phyloP scores from a whole-genome alignment of 306 rosid species.

The Ammopiptanthus mongolicus region DNA sequence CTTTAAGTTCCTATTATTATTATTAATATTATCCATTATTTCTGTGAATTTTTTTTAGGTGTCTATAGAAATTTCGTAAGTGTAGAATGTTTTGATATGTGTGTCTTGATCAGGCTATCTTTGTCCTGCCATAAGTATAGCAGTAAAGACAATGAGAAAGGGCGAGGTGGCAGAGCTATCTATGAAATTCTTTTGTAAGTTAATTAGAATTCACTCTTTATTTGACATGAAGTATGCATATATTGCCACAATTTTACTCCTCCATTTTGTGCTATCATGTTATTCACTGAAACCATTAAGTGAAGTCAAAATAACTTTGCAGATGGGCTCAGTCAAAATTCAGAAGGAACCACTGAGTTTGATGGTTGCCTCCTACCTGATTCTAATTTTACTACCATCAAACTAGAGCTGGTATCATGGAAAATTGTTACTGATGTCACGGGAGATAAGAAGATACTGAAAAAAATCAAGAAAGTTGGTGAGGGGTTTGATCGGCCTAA shows the following conservation, averaged over 20 bases:
- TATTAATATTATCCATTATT: background rate
- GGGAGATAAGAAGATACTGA: constrained; percentile 49
- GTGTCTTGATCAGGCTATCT: constrained; percentile 37
- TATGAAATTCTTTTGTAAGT: constrained; percentile 47
- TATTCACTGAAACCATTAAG: background rate
- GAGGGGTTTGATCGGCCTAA: constrained; percentile 58
- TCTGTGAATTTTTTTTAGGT: background rate
- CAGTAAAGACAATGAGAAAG: constrained; percentile 67
- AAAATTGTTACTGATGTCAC: constrained; percentile 45
- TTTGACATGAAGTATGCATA: background rate
- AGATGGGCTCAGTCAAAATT: constrained; percentile 38
- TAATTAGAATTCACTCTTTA: background rate
- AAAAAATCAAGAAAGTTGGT: constrained; percentile 42
- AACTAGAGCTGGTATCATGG: constrained; percentile 60
- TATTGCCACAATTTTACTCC: background rate
- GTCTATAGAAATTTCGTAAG: background rate
- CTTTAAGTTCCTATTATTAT: background rate
- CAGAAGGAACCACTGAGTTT: constrained; percentile 10
- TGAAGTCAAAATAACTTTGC: constrained; percentile 19
- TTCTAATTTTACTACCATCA: constrained; percentile 28
- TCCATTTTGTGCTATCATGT: background rate
- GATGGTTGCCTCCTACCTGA: constrained; percentile 12
- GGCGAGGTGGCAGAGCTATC: constrained; percentile 59
- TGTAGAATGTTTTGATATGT: background rate
- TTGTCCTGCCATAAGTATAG: constrained; percentile 56